These are phyloP conservation scores for Amyloporia xantha DNA, from an alignment of 768 basidiomycete species.

Conservation along the genomic window DNA sequence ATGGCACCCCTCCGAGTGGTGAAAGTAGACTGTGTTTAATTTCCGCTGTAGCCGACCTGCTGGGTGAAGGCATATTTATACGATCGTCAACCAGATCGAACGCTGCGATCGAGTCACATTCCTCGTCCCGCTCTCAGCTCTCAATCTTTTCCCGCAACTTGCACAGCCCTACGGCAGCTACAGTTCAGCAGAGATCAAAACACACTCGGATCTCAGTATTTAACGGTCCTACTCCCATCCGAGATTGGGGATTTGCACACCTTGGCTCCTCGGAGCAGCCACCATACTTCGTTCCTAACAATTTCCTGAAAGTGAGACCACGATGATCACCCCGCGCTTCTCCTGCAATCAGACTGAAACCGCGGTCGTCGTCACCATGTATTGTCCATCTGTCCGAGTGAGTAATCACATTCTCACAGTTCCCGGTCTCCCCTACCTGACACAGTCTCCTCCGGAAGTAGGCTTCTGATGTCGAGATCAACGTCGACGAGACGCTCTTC, in stretches of 20 bases:
- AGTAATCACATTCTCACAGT: slow-evolving; percentile 4
- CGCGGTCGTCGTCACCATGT: slow-evolving; percentile 25
- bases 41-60: background rate
- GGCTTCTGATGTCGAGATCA: slow-evolving; percentile 79
- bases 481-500: slow-evolving; percentile 64
- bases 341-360: slow-evolving; percentile 29
- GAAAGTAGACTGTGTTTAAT: no score
- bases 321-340: slow-evolving; percentile 35
- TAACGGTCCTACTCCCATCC: no score
- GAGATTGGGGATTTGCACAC: no score
- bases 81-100: background rate
- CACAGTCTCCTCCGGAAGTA: slow-evolving; percentile 28
- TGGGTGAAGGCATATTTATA: background rate
- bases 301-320: no score
- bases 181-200: no score
- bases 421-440: slow-evolving; percentile 3
- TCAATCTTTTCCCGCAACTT: no score
- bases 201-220: no score
- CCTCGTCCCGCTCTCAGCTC: background rate
- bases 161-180: no score
- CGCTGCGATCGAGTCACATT: background rate
- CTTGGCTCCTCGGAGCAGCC: no score
- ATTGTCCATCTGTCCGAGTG: slow-evolving; percentile 32
- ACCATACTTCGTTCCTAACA: no score
- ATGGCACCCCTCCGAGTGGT: background rate